Base-by-base conservation (phyloP, 2,329 filamentous ascomycete species). In the Phialemonium atrogriseum region DNA sequence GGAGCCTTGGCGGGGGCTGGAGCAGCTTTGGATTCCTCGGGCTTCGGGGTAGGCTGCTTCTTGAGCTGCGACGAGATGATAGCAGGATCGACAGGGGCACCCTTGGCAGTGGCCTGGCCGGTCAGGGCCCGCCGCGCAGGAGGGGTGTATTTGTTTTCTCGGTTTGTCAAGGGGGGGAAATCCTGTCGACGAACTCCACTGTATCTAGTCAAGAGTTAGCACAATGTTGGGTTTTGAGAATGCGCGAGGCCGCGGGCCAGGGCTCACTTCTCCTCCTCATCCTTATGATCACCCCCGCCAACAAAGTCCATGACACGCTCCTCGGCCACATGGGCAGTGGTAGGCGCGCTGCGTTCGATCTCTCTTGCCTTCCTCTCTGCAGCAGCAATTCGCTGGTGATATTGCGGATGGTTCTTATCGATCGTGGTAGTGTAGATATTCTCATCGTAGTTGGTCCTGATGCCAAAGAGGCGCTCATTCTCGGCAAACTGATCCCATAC, bases 401-500 rank as follows among this genome's bases (percentile, higher is more conserved):
- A 95, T 33, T 81, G 69, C 1, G 91, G 88, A 46, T 94, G 79
- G 41, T 60, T 83, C 49, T 79, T 85, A 58, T 98, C 77, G 50
- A 98, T 93, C 24, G 75, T 64, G 8, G 91, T 98, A 2, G 91
- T 98, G 61, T 98, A 98, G 25, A 91, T 77, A 46, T 84, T 87
- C 59, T 96, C 91, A 50, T 96, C 79, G 53, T 96, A 98, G 47
- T 87, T 86, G 32, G 83, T 91, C 57, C 77, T 85, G 23, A 93
- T 62, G 21, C 91, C 91, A 51, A 94, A 96, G 18, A 86, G 75
- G 34, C 77, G 72, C 58, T 93, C 84, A 50, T 96, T 96, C 40
- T 74, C 80, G 36, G 84, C 83, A 50, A 98, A 98, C 55, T 98
- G 91, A 54, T 98, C 89, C 91, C 91, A 98, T 8, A 60, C 64